Conservation (phyloP, 305 asterid genomes). For the Ilex paraguariensis region DNA sequence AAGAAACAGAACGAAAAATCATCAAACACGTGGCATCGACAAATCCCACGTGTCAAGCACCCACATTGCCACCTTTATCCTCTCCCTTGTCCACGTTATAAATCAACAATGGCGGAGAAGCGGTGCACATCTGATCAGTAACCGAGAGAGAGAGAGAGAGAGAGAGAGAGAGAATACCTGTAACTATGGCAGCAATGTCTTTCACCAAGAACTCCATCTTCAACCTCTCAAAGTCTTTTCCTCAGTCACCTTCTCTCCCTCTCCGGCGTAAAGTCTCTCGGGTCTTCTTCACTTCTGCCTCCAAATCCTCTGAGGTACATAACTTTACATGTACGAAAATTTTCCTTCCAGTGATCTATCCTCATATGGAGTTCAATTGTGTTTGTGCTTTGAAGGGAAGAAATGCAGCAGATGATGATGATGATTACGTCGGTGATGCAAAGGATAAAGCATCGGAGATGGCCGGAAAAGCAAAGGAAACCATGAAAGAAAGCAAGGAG, state of each 20-base stretch:
- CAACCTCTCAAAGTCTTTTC: conserved; percentile 35
- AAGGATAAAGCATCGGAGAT: conserved; percentile 24
- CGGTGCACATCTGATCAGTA: no score
- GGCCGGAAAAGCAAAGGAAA: background rate
- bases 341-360: background rate
- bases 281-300: conserved; percentile 62
- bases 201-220: conserved; percentile 31
- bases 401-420: conserved; percentile 29
- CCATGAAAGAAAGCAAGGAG: background rate
- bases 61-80: no score
- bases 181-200: conserved; percentile 47
- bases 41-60: no score
- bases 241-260: conserved; percentile 26
- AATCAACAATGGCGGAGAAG: no score
- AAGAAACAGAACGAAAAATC: no score
- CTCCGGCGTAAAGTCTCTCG: conserved; percentile 35
- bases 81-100: no score
- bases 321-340: background rate
- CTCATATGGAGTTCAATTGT: background rate
- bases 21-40: no score
- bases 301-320: conserved; percentile 45
- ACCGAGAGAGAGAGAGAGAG: no score
- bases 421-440: conserved; percentile 6
- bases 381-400: conserved; percentile 25
- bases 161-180: no score